Conservation (phyloP, 805 yeast genomes). For the Candida rishiriensis region DNA sequence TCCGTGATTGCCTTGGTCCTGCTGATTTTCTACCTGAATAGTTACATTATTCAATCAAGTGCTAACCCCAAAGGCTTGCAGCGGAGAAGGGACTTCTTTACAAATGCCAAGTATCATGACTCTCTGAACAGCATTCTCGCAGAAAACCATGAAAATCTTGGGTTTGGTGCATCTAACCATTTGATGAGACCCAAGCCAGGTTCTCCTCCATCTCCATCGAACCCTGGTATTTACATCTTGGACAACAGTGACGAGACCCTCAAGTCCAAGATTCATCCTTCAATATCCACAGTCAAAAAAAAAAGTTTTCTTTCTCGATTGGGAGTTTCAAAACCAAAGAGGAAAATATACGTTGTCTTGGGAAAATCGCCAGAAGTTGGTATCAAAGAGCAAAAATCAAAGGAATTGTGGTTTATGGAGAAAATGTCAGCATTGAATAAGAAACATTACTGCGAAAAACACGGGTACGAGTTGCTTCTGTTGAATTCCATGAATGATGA, state of each 20-base stretch:
- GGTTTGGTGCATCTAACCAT: constrained; percentile 18
- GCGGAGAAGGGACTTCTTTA: constrained; percentile 16
- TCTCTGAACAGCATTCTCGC: constrained; percentile 22
- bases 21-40: background rate
- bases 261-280: background rate
- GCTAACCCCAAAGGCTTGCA: constrained; percentile 1
- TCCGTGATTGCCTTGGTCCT: background rate
- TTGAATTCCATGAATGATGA: constrained; percentile 29
- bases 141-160: constrained; percentile 19
- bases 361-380: constrained; percentile 41
- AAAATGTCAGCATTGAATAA: constrained; percentile 44
- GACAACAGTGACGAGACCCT: constrained; percentile 3
- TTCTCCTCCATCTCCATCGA: constrained; percentile 21
- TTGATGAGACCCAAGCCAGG: constrained; percentile 23
- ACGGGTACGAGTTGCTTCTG: constrained; percentile 44
- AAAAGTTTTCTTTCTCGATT: constrained; percentile 1
- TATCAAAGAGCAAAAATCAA: constrained; percentile 35
- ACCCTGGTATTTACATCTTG: constrained; percentile 24
- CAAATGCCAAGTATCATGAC: constrained; percentile 18
- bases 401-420: constrained; percentile 43
- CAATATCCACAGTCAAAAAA: constrained; percentile 1
- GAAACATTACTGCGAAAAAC: constrained; percentile 41
- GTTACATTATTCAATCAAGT: background rate
- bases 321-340: constrained; percentile 16
- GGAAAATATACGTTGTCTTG: constrained; percentile 32